phyloP scores from a whole-genome alignment of 345 rosid genomes.

The Garcia nutans region DNA sequence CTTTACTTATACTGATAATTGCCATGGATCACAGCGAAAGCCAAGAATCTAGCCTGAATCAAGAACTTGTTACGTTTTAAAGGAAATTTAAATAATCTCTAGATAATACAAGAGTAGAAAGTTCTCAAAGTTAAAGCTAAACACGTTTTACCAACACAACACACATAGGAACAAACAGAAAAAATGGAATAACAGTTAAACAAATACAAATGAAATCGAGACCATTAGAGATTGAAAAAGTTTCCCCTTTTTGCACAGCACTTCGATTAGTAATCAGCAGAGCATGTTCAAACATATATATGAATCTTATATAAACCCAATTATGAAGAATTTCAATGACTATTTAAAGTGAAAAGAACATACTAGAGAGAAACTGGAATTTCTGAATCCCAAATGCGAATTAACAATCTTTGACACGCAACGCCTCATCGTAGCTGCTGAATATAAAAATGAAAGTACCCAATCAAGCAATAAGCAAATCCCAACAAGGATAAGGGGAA shows the following conservation, averaged over 20 bases:
- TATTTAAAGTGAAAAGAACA: background rate
- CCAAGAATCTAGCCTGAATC: background rate
- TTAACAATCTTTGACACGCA: conserved; percentile 9
- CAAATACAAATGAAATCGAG: background rate
- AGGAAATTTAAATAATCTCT: background rate
- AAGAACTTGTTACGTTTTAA: background rate
- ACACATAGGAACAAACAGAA: background rate
- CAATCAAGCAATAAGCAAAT: background rate
- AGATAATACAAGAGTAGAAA: background rate
- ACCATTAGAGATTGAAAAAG: background rate
- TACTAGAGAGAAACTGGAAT: conserved; percentile 4
- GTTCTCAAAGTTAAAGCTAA: background rate
- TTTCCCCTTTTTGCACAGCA: too few species aligned
- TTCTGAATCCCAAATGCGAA: conserved; percentile 23
- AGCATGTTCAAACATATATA: background rate
- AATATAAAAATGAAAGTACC: background rate
- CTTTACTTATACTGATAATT: background rate
- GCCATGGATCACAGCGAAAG: background rate
- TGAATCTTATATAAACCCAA: background rate
- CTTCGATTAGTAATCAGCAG: background rate
- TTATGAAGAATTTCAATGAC: background rate
- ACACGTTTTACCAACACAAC: background rate
- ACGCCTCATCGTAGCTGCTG: conserved; percentile 20
- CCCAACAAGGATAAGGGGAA: background rate
- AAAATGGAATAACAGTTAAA: background rate